A percentile compares a stretch with the other conserved stretches of the same genome.
Evolutionary conservation across 1,284 basidiomycete species (phyloP).

Genomic region (Rhodotorula sp.): DNA sequence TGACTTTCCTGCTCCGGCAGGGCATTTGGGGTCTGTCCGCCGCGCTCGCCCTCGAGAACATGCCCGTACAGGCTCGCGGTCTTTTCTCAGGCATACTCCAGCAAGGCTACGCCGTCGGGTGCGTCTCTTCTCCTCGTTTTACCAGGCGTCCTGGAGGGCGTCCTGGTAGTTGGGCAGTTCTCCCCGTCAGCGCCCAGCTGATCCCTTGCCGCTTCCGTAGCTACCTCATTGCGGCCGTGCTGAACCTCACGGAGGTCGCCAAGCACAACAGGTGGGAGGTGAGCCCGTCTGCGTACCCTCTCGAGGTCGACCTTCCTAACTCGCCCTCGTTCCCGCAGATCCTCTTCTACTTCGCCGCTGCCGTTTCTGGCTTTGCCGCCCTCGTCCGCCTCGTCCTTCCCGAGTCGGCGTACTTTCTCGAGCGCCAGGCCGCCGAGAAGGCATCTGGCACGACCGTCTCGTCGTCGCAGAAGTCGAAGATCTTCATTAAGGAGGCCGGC

Average conservation of each 20-base stretch:
- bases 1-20: neutral
- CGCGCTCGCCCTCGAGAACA: conserved; percentile 77
- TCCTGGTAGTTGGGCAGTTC: too few relatives aligned
- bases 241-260: conserved; percentile 41
- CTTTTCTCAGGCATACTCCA: conserved; percentile 77
- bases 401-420: conserved; percentile 73
- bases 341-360: conserved; percentile 52
- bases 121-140: conserved; percentile 24
- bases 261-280: conserved; percentile 54
- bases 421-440: conserved; percentile 51
- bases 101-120: conserved; percentile 66
- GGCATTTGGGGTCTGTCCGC: conserved; percentile 52
- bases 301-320: neutral
- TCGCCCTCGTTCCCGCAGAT: neutral
- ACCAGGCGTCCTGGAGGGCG: too few relatives aligned
- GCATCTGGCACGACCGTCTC: conserved; percentile 51
- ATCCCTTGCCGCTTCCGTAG: neutral
- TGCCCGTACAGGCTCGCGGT: conserved; percentile 83
- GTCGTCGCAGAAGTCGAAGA: conserved; percentile 61
- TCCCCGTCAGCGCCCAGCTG: neutral
- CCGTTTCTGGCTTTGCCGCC: conserved; percentile 73
- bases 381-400: conserved; percentile 71
- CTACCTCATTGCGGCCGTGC: conserved; percentile 28
- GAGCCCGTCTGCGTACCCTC: conserved; percentile 37
- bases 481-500: conserved; percentile 70